A percentile compares a stretch with the other conserved stretches of the same genome.
Conservation (phyloP, 768 basidiomycete species). For the Amanita pallidorosea region DNA sequence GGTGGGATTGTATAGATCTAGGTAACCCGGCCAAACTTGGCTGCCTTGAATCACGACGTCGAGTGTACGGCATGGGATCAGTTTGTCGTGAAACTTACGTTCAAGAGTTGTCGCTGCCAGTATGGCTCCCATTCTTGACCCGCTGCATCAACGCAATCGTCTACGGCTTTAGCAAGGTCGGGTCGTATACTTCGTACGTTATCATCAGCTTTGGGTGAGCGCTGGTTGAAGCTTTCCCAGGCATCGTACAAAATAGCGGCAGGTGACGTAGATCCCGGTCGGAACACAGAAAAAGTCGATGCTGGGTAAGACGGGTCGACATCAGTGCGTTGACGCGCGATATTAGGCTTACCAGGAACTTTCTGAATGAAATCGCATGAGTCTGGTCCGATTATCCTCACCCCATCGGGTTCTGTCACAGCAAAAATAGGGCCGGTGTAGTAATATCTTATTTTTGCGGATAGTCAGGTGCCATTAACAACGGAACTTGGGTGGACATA, state of each 20-base stretch:
- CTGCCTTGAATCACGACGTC: conserved; percentile 46
- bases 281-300: conserved; percentile 74
- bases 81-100: conserved; percentile 34
- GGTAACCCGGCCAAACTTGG: conserved; percentile 92
- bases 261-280: conserved; percentile 86
- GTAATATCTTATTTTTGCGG: conserved; percentile 44
- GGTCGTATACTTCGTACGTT: conserved; percentile 80
- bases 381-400: conserved; percentile 72
- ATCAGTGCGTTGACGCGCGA: not conserved
- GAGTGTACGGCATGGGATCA: not conserved
- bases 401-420: conserved; percentile 82
- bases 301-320: conserved; percentile 27
- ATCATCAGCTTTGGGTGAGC: conserved; percentile 89
- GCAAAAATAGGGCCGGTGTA: conserved; percentile 70
- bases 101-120: conserved; percentile 83
- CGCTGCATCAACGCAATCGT: conserved; percentile 90
- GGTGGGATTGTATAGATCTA: conserved; percentile 86
- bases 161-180: conserved; percentile 78
- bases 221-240: conserved; percentile 74
- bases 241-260: conserved; percentile 91
- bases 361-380: conserved; percentile 87
- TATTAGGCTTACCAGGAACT: conserved; percentile 56
- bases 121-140: conserved; percentile 84
- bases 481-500: conserved; percentile 24
- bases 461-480: conserved; percentile 7